A percentile compares a stretch with the other conserved stretches of the same genome.
Conservation (phyloP, 306 rosid genomes). For the Lithocarpus polystachyus region DNA sequence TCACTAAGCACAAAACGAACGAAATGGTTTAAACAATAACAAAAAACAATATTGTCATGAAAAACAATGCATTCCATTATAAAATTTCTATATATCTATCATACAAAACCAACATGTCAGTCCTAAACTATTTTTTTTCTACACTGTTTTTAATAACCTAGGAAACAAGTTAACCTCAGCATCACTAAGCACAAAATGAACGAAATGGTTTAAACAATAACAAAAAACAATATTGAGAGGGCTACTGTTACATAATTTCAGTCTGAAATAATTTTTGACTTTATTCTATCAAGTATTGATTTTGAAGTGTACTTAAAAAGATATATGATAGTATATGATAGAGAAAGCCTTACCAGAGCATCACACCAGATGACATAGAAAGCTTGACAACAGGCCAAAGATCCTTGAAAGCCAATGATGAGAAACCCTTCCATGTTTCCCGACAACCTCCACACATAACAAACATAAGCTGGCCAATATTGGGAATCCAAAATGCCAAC, state of each 20-base stretch:
- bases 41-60: not conserved
- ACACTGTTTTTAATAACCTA: not conserved
- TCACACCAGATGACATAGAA: constrained; percentile 60
- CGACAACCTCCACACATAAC: constrained; percentile 43
- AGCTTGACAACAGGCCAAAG: constrained; percentile 57
- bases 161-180: not conserved
- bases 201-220: too few relatives aligned
- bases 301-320: too few relatives aligned
- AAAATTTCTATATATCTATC: not conserved
- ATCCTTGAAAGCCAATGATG: constrained; percentile 54
- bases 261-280: too few relatives aligned
- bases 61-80: constrained; percentile 8
- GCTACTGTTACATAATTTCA: too few relatives aligned
- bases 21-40: too few relatives aligned
- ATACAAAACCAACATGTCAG: not conserved
- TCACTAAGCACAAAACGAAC: not conserved
- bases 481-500: constrained; percentile 55
- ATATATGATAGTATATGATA: too few relatives aligned
- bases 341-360: constrained; percentile 50
- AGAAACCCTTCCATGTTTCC: constrained; percentile 63
- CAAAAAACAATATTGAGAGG: too few relatives aligned
- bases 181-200: not conserved
- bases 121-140: not conserved
- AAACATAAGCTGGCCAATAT: constrained; percentile 46
- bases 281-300: too few relatives aligned